These are phyloP conservation scores for Lasiodiplodia citricola DNA, from an alignment of 2,329 filamentous ascomycete species.

Conservation along the genomic window DNA sequence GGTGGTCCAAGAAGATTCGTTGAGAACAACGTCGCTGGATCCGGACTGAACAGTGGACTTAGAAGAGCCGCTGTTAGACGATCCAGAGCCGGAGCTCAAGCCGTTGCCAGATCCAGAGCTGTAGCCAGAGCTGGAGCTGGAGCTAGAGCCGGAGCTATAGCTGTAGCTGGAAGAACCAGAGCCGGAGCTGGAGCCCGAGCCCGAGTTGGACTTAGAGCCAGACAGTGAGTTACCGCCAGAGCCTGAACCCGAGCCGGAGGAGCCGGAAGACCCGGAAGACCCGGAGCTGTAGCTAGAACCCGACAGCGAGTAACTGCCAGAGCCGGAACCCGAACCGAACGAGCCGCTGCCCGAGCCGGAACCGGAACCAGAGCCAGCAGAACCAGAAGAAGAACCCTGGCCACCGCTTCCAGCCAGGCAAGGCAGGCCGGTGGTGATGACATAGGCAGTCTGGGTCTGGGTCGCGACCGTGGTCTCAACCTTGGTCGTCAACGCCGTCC, in stretches of 20 bases:
- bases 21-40: neutral
- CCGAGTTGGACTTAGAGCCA: neutral
- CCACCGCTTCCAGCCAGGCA: neutral
- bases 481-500: constrained; percentile 7
- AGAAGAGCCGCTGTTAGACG: neutral
- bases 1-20: constrained; percentile 3
- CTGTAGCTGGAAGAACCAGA: neutral
- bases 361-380: neutral
- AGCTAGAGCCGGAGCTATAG: neutral
- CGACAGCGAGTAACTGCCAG: neutral
- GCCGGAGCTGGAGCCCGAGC: neutral
- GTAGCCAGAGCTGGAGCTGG: neutral
- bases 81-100: neutral
- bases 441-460: constrained; percentile 1
- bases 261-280: neutral
- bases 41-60: neutral
- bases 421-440: constrained; percentile 5
- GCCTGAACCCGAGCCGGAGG: neutral
- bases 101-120: neutral
- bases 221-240: neutral
- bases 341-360: neutral
- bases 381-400: neutral
- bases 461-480: neutral
- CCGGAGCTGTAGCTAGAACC: neutral
- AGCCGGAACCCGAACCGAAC: neutral